Evolutionary conservation across 2,329 filamentous ascomycete species (phyloP), one percentile per base, ranked within the genome.

Genomic region (Samsoniella hepiali): DNA sequence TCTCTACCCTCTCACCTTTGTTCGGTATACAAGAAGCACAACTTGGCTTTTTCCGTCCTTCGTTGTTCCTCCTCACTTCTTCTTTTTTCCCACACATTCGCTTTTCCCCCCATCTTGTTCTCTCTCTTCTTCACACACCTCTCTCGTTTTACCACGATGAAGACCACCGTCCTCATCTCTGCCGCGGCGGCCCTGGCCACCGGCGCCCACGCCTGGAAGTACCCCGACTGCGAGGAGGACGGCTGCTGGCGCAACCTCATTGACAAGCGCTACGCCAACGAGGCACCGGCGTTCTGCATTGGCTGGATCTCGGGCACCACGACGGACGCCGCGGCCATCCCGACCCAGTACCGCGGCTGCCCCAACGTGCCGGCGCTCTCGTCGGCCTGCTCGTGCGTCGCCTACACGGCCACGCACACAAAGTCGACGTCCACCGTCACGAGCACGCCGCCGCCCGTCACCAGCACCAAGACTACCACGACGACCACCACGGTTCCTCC

Each of bases 361-460:
- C 55, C 56, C 31, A 64, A 58, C 45, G 68, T 72, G 59, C 69
- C 66, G 22, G 65, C 63, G 15, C 66, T 72, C 49, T 72, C 69
- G 66, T 77, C 76, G 49, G 75, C 73, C 51, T 77, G 75, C 71
- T 76, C 74, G 6, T 77, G 75, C 69, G 69, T 76, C 67, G 71
- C 72, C 62, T 76, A 77, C 68, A 72, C 73, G 50, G 68, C 71
- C 50, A 74, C 73, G 27, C 71, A 72, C 64, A 67, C 67, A 13
- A 65, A 61, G 45, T 55, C 58, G 10, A 63, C 50, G 0, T 32
- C 49, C 54, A 60, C 49, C 22, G 45, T 34, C 32, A 65, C 60
- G 38, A 68, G 67, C 32, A 67, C 63, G 22, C 17, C 45, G 10
- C 15, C 34, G 10, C 58, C 54, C 22, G 45, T 49, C 29, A 64